Conservation (phyloP, 2,329 filamentous ascomycete genomes). For the Trichoderma cornu-damae region DNA sequence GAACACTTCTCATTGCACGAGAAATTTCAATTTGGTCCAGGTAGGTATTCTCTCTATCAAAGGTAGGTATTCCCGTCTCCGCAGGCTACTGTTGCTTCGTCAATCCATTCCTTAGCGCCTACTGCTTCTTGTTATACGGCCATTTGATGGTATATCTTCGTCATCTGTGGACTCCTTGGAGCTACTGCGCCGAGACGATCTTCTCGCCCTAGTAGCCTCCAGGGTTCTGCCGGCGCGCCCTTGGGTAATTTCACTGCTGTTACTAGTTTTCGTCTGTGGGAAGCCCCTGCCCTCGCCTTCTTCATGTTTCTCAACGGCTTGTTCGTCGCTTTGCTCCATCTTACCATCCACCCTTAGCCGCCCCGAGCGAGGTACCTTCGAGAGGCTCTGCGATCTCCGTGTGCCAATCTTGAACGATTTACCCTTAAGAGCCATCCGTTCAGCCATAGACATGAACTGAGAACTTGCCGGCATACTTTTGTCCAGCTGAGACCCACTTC, state of each 20-base stretch:
- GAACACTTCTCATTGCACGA: neutral
- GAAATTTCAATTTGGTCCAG: neutral
- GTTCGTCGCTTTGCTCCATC: neutral
- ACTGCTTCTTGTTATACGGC: neutral
- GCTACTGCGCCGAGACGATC: neutral
- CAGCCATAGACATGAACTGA: conserved; percentile 51
- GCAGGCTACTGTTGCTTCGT: conserved; percentile 17
- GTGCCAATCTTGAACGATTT: conserved; percentile 49
- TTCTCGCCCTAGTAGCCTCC: neutral
- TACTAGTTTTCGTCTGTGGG: neutral
- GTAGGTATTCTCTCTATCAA: conserved; percentile 2
- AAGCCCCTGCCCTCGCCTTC: neutral
- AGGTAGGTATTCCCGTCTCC: conserved; percentile 22
- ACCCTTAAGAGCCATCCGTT: conserved; percentile 51
- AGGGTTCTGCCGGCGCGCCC: conserved; percentile 10
- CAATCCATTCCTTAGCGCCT: conserved; percentile 19
- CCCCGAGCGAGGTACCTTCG: neutral
- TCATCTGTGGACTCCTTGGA: conserved; percentile 20
- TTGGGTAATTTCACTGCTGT: neutral
- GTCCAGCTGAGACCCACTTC: conserved; percentile 1
- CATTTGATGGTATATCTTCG: conserved; percentile 23
- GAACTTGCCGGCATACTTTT: conserved; percentile 22
- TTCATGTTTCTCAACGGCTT: neutral
- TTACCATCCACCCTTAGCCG: neutral
- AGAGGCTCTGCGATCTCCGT: conserved; percentile 26